Evolutionary conservation across 768 basidiomycete species (phyloP), one percentile per base, ranked within the genome.

Genomic region (Pleurotus tuber-regium): DNA sequence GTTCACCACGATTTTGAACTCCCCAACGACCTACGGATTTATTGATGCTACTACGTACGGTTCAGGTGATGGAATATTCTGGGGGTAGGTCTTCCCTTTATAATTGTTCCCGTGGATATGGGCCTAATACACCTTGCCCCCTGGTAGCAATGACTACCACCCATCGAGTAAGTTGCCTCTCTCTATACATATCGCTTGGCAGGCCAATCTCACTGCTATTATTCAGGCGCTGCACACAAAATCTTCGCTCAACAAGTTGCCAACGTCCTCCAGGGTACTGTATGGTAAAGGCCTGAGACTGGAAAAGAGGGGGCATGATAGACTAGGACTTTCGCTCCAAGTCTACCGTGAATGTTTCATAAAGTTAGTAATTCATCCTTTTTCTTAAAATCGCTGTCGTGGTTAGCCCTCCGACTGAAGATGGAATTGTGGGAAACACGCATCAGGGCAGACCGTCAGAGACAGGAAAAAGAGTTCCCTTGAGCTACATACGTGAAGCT

Each of bases 1-100:
- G 24, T 82, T 83, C 66, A 74, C 68, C 14, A 71, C 67, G 1
- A 75, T 83, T 16, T 64, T 84, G 12, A 67, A 79, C 64, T 48
- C 63, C 29, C 79, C 82, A 1, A 70, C 66, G 1, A 59, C 68
- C n/a, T 83, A 74, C 50, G 82, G 82, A 0, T 82, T 83, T 61
- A 66, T 69, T n/a, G 81, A 84, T 56, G 73, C 72, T 2, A 74
- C 73, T 2, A 70, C 74, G 0, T 77, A 67, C 50, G 80, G 80
- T 8, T 62, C 60, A 18, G 67, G 63, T 25, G 31, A 70, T 11
- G 71, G 70, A 11, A 65, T 73, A 43, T 83, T 83, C 71, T 83
- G 81, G 81, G 77, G 75, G 79, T 80, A 55, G 51, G 76, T 61
- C 42, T 0, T 49, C 16, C 4, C 11, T 10, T 43, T 30, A 11